Evolutionary conservation across 148 eudicot species (phyloP).

Genomic region (Beta vulgaris): DNA sequence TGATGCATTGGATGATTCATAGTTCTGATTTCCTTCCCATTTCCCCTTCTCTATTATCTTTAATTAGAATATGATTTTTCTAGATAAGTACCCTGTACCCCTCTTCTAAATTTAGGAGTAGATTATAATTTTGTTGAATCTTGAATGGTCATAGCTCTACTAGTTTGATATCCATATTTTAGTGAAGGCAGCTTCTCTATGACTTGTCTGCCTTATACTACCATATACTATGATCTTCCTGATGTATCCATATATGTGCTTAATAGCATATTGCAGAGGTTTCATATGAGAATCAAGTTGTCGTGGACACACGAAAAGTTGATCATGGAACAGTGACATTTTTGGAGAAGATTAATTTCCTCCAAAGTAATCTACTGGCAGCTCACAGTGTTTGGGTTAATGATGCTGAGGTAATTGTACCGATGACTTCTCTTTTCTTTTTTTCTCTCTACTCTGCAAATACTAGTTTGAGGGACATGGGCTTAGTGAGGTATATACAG

Average conservation of each 20-base stretch:
- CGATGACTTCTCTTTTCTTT: not conserved
- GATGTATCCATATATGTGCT: slow-evolving; percentile 3
- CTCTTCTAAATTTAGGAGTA: not conserved
- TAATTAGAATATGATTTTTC: not conserved
- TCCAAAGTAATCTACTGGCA: slow-evolving; percentile 72
- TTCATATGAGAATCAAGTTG: slow-evolving; percentile 75
- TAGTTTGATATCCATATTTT: not conserved
- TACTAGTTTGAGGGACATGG: not conserved
- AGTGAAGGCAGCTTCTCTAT: not conserved
- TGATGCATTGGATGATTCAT: not conserved
- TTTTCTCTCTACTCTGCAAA: not conserved
- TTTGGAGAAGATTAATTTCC: slow-evolving; percentile 63
- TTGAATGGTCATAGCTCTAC: not conserved
- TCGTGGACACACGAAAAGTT: slow-evolving; percentile 52
- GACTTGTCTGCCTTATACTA: not conserved
- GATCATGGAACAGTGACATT: slow-evolving; percentile 85
- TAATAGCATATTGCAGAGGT: slow-evolving; percentile 90
- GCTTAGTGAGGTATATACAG: not conserved
- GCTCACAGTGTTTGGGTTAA: slow-evolving; percentile 94
- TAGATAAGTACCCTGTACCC: not conserved
- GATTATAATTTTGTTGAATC: not conserved
- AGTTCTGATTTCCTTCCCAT: not conserved
- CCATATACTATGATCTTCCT: not conserved
- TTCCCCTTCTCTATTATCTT: not conserved
- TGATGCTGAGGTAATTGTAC: slow-evolving; percentile 59